A percentile compares a stretch with the other conserved stretches of the same genome.
These are phyloP conservation scores for Scleroderma citrinum DNA, from an alignment of 768 basidiomycete genomes.

Conservation along the genomic window DNA sequence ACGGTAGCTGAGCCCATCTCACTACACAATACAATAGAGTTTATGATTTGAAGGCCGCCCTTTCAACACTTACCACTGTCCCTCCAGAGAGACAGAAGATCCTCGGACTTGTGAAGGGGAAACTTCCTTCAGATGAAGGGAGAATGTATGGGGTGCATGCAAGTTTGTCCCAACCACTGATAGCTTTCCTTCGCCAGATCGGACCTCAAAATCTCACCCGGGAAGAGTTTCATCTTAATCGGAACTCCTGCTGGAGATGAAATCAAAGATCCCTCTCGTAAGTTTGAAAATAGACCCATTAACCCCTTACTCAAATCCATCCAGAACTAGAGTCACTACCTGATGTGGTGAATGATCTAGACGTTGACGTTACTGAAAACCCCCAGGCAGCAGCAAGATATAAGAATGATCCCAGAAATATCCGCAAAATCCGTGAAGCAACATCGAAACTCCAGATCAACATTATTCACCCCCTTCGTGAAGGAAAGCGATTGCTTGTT, in stretches of 20 bases:
- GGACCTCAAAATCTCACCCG: conserved; percentile 50
- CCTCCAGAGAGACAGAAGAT: conserved; percentile 86
- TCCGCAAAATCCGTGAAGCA: conserved; percentile 72
- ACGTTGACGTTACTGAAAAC: conserved; percentile 69
- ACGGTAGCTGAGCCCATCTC: not conserved
- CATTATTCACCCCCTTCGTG: conserved; percentile 69
- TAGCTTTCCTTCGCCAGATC: conserved; percentile 31
- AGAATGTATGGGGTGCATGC: conserved; percentile 41
- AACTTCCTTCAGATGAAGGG: conserved; percentile 69
- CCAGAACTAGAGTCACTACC: conserved; percentile 61
- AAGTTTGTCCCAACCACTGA: not conserved
- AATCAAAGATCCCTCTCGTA: conserved; percentile 73
- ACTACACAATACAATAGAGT: conserved; percentile 41
- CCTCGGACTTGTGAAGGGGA: conserved; percentile 78
- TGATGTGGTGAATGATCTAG: conserved; percentile 74
- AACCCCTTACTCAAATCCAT: not conserved
- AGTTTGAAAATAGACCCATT: conserved; percentile 11
- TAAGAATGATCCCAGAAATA: conserved; percentile 73
- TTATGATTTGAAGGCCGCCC: conserved; percentile 67
- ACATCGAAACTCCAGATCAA: conserved; percentile 58
- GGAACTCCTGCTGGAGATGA: conserved; percentile 85
- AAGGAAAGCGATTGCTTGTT: conserved; percentile 76
- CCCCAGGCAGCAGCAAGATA: conserved; percentile 52
- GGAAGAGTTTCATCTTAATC: conserved; percentile 78
- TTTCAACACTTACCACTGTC: conserved; percentile 68